Conservation (phyloP, 257 asterid genomes). For the Plantago ovata region DNA sequence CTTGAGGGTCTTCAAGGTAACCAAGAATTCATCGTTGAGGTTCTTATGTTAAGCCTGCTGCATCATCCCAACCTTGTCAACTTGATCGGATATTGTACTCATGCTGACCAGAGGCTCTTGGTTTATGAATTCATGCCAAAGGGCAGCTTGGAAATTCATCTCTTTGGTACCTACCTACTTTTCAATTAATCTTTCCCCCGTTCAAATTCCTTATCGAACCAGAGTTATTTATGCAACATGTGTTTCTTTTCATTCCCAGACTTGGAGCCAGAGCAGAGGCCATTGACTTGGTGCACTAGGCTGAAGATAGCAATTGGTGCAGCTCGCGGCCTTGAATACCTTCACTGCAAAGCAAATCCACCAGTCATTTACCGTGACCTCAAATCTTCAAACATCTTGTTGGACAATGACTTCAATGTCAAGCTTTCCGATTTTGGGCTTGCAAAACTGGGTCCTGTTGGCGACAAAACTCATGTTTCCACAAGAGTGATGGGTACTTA, state of each 20-base stretch:
- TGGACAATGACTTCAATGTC: constrained; percentile 53
- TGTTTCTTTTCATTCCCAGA: constrained; percentile 24
- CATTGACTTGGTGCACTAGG: constrained; percentile 59
- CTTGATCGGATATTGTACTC: constrained; percentile 73
- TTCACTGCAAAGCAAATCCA: constrained; percentile 61
- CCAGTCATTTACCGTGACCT: constrained; percentile 75
- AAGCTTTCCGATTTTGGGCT: constrained; percentile 79
- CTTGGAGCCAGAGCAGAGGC: constrained; percentile 44
- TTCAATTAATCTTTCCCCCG: neutral
- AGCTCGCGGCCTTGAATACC: constrained; percentile 71
- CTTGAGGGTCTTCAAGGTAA: constrained; percentile 89
- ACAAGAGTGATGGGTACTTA: constrained; percentile 81
- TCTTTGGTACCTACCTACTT: constrained; percentile 50
- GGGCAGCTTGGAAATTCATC: constrained; percentile 91
- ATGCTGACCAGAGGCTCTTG: constrained; percentile 77
- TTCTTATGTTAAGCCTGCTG: constrained; percentile 75
- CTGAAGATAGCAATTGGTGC: constrained; percentile 63
- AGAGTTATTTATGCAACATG: neutral
- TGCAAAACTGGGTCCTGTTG: constrained; percentile 76
- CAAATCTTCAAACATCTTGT: constrained; percentile 65
- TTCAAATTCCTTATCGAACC: neutral
- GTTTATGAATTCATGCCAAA: constrained; percentile 80
- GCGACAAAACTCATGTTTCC: constrained; percentile 72
- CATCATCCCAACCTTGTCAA: constrained; percentile 87
- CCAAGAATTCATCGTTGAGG: constrained; percentile 87